Percentiles rank a stretch among this genome's conserved stretches.
These are phyloP conservation scores for Arabidopsis hybrid DNA, from an alignment of 441 rosid species.

Conservation along the genomic window DNA sequence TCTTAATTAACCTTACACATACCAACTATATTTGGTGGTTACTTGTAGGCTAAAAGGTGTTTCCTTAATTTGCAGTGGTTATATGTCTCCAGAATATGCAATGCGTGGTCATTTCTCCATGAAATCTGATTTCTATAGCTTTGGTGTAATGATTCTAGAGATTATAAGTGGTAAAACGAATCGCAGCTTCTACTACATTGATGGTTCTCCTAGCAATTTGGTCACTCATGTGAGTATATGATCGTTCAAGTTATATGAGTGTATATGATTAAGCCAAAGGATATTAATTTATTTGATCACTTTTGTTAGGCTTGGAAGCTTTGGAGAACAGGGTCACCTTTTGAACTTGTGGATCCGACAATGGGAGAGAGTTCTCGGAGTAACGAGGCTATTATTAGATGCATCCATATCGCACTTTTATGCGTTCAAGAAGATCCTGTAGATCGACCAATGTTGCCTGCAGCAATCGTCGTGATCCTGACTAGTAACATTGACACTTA, in stretches of 20 bases:
- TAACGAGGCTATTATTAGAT: background rate
- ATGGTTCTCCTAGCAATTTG: background rate
- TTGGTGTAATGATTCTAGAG: no score
- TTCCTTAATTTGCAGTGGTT: no score
- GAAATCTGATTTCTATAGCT: no score
- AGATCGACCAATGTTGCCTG: background rate
- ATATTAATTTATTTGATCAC: background rate
- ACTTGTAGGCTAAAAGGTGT: no score
- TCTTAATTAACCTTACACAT: no score
- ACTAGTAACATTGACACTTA: background rate
- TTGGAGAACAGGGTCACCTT: background rate
- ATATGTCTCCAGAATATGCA: no score
- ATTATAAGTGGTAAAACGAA: conserved; percentile 46
- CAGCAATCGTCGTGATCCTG: background rate
- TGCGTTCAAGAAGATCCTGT: conserved; percentile 14
- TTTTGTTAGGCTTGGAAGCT: conserved; percentile 16
- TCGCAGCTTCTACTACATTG: background rate
- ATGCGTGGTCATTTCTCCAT: no score
- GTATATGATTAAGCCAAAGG: background rate
- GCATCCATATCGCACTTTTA: conserved; percentile 4
- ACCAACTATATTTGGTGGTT: no score
- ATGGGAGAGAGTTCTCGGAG: background rate
- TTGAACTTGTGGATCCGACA: background rate
- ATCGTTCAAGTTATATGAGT: background rate
- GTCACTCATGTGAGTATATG: background rate